Evolutionary conservation across 2,329 filamentous ascomycete species (phyloP).

Genomic region (Fusarium sacchari): DNA sequence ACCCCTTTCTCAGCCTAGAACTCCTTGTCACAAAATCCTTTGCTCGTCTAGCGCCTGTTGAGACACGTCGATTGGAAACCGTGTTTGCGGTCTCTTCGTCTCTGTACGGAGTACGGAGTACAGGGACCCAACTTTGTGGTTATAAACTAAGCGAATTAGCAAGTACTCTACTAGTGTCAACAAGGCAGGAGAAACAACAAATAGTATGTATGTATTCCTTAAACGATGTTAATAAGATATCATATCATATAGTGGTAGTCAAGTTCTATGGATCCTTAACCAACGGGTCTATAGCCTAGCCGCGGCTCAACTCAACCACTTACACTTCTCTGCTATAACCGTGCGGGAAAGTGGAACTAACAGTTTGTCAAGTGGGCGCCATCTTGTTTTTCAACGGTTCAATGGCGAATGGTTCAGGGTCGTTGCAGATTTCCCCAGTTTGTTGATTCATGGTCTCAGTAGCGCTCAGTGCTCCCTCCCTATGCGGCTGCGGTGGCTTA

Average conservation of each 20-base stretch:
- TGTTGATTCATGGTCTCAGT: background rate
- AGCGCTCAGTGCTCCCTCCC: background rate
- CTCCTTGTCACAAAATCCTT: constrained; percentile 20
- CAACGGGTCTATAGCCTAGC: background rate
- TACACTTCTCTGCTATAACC: background rate
- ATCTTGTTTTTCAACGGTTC: constrained; percentile 14
- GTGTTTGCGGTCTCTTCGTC: constrained; percentile 23
- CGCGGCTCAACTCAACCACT: background rate
- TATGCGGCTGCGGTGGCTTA: constrained; percentile 4
- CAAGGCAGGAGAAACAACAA: background rate
- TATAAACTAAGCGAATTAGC: background rate
- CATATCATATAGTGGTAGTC: background rate
- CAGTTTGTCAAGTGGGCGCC: constrained; percentile 25
- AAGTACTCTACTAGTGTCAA: background rate
- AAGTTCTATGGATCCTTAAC: background rate
- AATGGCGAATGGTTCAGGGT: constrained; percentile 24
- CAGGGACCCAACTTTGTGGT: constrained; percentile 7
- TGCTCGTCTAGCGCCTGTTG: constrained; percentile 27
- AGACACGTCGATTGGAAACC: constrained; percentile 30
- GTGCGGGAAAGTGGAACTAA: constrained; percentile 9
- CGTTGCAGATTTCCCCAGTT: constrained; percentile 27
- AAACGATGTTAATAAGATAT: background rate
- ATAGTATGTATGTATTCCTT: background rate
- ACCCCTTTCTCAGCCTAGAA: constrained; percentile 27
- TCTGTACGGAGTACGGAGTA: no score